Base-by-base conservation (phyloP, 768 basidiomycete species). In the Favolaschia claudopus region DNA sequence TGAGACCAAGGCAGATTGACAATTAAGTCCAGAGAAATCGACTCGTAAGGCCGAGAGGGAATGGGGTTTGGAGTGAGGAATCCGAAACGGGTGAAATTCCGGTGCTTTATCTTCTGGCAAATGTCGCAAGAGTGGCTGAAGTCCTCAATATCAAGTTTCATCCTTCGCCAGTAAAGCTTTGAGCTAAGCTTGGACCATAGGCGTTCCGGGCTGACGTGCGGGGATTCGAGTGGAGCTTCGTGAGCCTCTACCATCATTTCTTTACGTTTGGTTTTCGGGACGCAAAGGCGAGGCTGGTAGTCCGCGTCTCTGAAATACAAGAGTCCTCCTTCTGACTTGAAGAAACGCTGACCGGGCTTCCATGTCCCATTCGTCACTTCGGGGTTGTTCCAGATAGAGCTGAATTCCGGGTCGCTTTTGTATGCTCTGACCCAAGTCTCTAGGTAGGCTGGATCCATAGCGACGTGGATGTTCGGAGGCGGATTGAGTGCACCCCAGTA, bases 21-120 rank as follows among this genome's bases (percentile, higher is more conserved):
- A 8, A 76, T 65, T 25, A 69, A 65, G 39, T 72, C 72, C 52
- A 72, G 65, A 1, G 57, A 55, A 9, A 72, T 67, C 4, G 60
- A 44, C 38, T 50, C 31, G 64, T 67, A 72, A 13, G 69, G 70
- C 4, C 45, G 42, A 2, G n/a, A 0, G 1, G 69, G 71, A 19
- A 69, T 45, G 44, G 52, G 43, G 58, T 76, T 47, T 33, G 67
- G 66, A 43, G 66, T 43, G 46, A 76, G 49, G 4, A 55, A 28
- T 5, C 59, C 59, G 7, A 25, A 45, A 3, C 19, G 3, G 15
- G 14, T 13, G 14, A n/a, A n/a, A n/a, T n/a, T n/a, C n/a, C n/a
- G n/a, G 7, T 25, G 5, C 36, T 24, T 27, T 28, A 34, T 49
- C 48, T 4, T 27, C 15, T 10, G 5, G 13, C 15, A 38, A 2